These are phyloP conservation scores for Globisporangium ultimum DNA, from an alignment of 352 stramenopile genomes.

Conservation along the genomic window DNA sequence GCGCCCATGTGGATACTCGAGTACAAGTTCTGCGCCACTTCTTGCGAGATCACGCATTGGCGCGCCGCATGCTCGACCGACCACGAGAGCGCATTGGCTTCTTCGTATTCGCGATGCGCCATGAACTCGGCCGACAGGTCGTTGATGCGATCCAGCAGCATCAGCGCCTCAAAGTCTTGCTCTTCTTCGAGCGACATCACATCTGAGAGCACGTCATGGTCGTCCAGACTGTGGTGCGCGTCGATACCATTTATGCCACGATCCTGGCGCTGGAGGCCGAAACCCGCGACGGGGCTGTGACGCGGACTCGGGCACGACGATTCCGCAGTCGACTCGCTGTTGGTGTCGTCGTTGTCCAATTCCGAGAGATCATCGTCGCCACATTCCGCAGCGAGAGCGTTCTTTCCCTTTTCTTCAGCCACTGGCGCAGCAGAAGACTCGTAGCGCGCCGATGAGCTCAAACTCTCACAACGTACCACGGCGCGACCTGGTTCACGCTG, in stretches of 20 bases:
- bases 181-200: slow-evolving; percentile 54
- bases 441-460: too few relatives aligned
- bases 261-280: slow-evolving; percentile 25
- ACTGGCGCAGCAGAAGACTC: background rate
- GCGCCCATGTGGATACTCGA: slow-evolving; percentile 53
- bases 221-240: slow-evolving; percentile 20
- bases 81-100: slow-evolving; percentile 64
- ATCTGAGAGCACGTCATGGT: slow-evolving; percentile 50
- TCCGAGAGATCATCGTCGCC: slow-evolving; percentile 54
- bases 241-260: slow-evolving; percentile 3
- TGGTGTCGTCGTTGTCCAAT: slow-evolving; percentile 68
- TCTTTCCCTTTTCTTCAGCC: slow-evolving; percentile 1
- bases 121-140: slow-evolving; percentile 62
- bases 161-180: slow-evolving; percentile 60
- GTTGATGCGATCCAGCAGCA: slow-evolving; percentile 67
- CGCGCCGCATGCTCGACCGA: slow-evolving; percentile 69
- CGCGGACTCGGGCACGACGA: slow-evolving; percentile 71
- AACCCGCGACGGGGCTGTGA: slow-evolving; percentile 31
- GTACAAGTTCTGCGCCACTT: slow-evolving; percentile 66
- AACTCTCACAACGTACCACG: background rate
- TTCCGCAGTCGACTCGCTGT: slow-evolving; percentile 69
- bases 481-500: background rate
- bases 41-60: slow-evolving; percentile 54
- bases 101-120: slow-evolving; percentile 65
- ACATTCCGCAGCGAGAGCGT: background rate